These are phyloP conservation scores for Quercus aquifolioides DNA, from an alignment of 306 rosid species.

Conservation along the genomic window DNA sequence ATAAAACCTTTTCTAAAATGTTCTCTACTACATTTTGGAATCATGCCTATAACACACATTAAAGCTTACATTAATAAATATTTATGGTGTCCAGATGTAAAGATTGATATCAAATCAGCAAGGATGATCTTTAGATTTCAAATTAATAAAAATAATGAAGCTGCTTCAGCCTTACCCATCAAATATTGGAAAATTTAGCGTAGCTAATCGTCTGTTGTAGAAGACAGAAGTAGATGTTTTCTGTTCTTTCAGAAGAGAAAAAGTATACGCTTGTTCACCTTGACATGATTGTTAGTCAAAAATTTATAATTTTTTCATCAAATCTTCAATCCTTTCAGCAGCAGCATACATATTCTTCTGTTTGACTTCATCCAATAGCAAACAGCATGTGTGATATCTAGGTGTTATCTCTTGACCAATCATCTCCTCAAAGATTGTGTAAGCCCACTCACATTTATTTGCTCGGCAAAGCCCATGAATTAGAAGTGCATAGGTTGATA, in stretches of 20 bases:
- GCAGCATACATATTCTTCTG: conserved; percentile 57
- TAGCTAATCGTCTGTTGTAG: neutral
- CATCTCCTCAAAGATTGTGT: conserved; percentile 70
- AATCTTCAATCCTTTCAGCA: conserved; percentile 61
- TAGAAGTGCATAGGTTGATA: conserved; percentile 66
- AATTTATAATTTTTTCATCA: conserved; percentile 57
- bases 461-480: conserved; percentile 83
- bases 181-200: neutral
- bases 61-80: neutral
- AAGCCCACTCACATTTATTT: conserved; percentile 63
- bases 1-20: neutral
- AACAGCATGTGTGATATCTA: conserved; percentile 60
- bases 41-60: neutral
- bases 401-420: conserved; percentile 63
- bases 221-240: neutral
- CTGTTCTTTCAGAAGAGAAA: neutral
- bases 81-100: neutral
- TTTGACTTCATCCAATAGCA: conserved; percentile 64
- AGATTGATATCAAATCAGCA: neutral
- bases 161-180: neutral
- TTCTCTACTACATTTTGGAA: neutral
- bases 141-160: neutral
- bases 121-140: neutral
- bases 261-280: neutral
- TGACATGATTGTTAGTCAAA: neutral